Percentiles rank a stretch among this genome's conserved stretches.
These are phyloP conservation scores for Ceratobasidium sp. DNA, from an alignment of 1,284 basidiomycete genomes.

Conservation along the genomic window DNA sequence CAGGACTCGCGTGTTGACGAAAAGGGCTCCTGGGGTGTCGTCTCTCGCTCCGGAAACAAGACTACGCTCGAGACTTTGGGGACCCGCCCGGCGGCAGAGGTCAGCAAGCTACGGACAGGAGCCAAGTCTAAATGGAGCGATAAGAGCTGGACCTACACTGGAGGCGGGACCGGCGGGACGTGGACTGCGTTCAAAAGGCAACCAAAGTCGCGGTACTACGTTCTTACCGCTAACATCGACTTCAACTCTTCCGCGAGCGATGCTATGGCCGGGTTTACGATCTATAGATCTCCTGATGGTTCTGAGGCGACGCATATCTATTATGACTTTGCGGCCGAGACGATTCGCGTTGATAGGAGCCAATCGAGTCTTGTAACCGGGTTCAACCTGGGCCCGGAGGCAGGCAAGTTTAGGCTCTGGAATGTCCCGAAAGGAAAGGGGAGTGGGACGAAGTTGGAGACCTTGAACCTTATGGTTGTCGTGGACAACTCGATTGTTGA, in stretches of 20 bases:
- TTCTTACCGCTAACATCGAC: constrained; percentile 25
- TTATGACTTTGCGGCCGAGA: constrained; percentile 41
- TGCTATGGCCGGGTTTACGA: constrained; percentile 35
- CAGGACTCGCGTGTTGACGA: constrained; percentile 31
- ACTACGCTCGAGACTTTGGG: constrained; percentile 38
- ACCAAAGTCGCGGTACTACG: constrained; percentile 33
- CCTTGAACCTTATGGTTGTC: constrained; percentile 21
- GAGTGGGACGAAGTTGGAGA: constrained; percentile 21
- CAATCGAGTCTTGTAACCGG: constrained; percentile 41
- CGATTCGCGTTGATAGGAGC: constrained; percentile 33
- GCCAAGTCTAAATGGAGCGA: constrained; percentile 38
- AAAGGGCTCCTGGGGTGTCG: constrained; percentile 37
- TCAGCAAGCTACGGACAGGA: constrained; percentile 4
- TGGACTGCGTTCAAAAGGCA: constrained; percentile 27
- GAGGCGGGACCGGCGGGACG: background rate
- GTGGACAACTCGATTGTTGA: constrained; percentile 42
- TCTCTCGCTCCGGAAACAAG: constrained; percentile 24
- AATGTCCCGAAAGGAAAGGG: constrained; percentile 7
- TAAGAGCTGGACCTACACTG: constrained; percentile 29
- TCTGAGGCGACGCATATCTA: constrained; percentile 35
- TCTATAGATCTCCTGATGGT: constrained; percentile 34
- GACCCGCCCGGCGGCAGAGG: constrained; percentile 33
- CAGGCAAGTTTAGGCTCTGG: constrained; percentile 38
- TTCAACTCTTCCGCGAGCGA: constrained; percentile 29
- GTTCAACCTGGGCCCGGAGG: constrained; percentile 28